phyloP scores from a whole-genome alignment of 257 asterid species.

The Jasminum sambac region DNA sequence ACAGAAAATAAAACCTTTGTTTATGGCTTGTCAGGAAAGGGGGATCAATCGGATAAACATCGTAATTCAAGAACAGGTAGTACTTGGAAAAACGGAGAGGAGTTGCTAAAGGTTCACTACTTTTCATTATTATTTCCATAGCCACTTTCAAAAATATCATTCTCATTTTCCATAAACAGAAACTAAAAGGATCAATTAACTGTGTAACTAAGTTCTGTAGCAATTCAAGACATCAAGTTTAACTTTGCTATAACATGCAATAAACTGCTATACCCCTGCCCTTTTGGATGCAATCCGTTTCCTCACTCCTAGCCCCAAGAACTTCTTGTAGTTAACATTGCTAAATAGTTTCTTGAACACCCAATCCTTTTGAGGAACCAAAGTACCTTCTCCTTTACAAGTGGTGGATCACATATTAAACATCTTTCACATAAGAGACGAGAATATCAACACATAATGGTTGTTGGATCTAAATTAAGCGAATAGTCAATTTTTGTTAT shows the following conservation, averaged over 20 bases:
- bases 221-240: background rate
- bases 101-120: background rate
- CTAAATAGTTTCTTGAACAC: background rate
- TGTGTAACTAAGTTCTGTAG: background rate
- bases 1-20: too few species aligned
- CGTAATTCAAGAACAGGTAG: too few species aligned
- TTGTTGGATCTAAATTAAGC: background rate
- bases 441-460: background rate
- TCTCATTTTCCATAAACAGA: background rate
- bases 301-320: background rate
- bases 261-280: background rate
- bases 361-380: background rate
- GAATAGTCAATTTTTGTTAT: background rate
- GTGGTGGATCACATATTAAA: background rate
- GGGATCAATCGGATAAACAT: background rate
- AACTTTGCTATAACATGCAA: background rate
- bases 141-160: background rate
- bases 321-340: background rate
- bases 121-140: background rate
- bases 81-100: background rate
- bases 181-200: background rate
- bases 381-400: background rate
- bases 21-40: background rate
- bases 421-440: background rate
- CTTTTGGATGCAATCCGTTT: background rate